These are phyloP conservation scores for Mollisiaceae sp. DNA, from an alignment of 2,329 filamentous ascomycete genomes.

Conservation along the genomic window DNA sequence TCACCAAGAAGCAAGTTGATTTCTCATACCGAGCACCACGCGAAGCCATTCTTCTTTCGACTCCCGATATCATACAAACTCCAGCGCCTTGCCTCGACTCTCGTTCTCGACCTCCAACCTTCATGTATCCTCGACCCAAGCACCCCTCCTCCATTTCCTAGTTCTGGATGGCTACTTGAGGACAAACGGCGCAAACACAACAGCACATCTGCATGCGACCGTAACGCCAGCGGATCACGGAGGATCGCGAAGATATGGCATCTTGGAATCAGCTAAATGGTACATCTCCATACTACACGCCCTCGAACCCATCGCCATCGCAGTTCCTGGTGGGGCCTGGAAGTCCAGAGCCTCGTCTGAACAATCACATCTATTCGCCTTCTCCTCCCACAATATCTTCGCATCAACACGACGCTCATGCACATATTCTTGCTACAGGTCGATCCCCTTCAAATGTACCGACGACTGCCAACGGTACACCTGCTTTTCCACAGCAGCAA, in stretches of 20 bases:
- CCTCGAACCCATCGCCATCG: constrained; percentile 16
- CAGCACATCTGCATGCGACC: constrained; percentile 38
- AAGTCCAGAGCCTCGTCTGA: constrained; percentile 31
- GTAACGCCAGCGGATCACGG: constrained; percentile 25
- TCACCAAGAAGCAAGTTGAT: constrained; percentile 6
- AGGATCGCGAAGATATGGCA: constrained; percentile 41
- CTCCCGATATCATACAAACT: background rate
- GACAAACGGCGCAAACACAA: constrained; percentile 26
- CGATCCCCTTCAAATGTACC: constrained; percentile 38
- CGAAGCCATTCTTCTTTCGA: constrained; percentile 1
- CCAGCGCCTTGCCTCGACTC: background rate
- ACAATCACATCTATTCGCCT: constrained; percentile 5
- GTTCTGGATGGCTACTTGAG: constrained; percentile 26
- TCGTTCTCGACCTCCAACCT: background rate
- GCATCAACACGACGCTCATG: constrained; percentile 36
- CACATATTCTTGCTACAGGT: constrained; percentile 33
- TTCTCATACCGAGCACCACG: constrained; percentile 13
- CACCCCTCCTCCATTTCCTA: constrained; percentile 23
- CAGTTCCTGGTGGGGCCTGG: constrained; percentile 17
- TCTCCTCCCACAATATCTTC: background rate
- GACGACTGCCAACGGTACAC: constrained; percentile 29
- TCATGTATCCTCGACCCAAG: constrained; percentile 20
- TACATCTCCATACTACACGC: constrained; percentile 32
- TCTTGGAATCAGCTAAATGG: constrained; percentile 45
- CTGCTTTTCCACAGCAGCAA: constrained; percentile 23